Percentiles rank a stretch among this genome's conserved stretches.
Evolutionary conservation across 1,284 basidiomycete species (phyloP).

Genomic region (Ustilago sp.): DNA sequence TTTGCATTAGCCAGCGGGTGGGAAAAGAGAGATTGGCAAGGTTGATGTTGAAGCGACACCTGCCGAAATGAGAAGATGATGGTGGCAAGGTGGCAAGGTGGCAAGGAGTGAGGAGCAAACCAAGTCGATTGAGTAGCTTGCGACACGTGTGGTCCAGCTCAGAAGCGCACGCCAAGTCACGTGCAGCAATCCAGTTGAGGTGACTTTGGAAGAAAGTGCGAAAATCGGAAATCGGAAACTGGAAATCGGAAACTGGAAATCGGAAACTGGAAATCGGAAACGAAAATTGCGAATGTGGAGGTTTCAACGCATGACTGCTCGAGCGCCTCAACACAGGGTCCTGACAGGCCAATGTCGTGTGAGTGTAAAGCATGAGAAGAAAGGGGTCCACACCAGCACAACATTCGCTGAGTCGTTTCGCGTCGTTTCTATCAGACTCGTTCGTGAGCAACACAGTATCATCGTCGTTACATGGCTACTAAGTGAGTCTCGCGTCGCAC

Average conservation of each 20-base stretch:
- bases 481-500: too few species aligned
- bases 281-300: background rate
- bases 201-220: conserved; percentile 5
- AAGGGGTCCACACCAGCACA: background rate
- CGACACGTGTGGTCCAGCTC: too few species aligned
- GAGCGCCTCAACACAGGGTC: background rate
- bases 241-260: background rate
- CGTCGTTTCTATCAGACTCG: conserved; percentile 4
- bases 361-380: background rate
- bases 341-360: too few species aligned
- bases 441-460: background rate
- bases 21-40: background rate
- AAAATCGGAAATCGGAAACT: background rate
- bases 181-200: background rate
- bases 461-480: too few species aligned
- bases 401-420: conserved; percentile 11
- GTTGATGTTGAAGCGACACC: too few species aligned
- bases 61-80: too few species aligned
- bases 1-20: background rate
- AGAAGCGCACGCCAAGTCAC: too few species aligned
- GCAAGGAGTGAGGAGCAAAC: too few species aligned
- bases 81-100: too few species aligned
- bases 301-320: conserved; percentile 1
- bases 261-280: background rate
- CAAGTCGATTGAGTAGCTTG: too few species aligned